These are phyloP conservation scores for Debaryomyces udenii DNA, from an alignment of 1,139 yeast genomes.

Conservation along the genomic window DNA sequence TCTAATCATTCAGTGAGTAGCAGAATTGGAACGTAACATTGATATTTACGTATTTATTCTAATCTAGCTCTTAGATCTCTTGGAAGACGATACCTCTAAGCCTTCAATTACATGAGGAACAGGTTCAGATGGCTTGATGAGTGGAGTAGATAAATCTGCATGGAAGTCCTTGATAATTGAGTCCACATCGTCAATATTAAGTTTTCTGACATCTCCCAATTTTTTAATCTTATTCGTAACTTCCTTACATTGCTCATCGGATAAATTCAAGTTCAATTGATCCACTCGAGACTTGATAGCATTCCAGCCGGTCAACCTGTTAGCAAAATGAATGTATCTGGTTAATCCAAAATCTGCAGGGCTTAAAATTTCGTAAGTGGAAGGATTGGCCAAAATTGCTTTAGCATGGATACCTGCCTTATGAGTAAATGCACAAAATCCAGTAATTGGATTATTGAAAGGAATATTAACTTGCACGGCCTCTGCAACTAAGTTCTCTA, in stretches of 20 bases:
- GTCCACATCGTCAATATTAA: slow-evolving; percentile 52
- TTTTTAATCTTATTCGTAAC: slow-evolving; percentile 56
- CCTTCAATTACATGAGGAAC: slow-evolving; percentile 24
- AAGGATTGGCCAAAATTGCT: slow-evolving; percentile 62
- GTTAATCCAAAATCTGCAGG: slow-evolving; percentile 62
- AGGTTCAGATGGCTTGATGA: slow-evolving; percentile 20
- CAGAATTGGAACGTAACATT: too few relatives aligned
- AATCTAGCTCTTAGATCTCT: slow-evolving; percentile 16
- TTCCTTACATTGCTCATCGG: slow-evolving; percentile 60
- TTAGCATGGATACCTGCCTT: slow-evolving; percentile 66
- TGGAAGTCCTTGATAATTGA: slow-evolving; percentile 52
- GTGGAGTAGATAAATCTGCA: slow-evolving; percentile 35
- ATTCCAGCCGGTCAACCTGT: slow-evolving; percentile 60
- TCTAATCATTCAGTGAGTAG: too few relatives aligned
- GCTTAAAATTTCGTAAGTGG: slow-evolving; percentile 59
- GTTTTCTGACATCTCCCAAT: slow-evolving; percentile 58
- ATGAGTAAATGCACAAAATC: slow-evolving; percentile 65
- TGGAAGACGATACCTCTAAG: slow-evolving; percentile 19
- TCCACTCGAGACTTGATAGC: slow-evolving; percentile 53
- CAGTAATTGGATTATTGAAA: slow-evolving; percentile 63
- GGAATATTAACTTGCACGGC: slow-evolving; percentile 61
- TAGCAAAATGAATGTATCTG: slow-evolving; percentile 61
- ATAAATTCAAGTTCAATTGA: slow-evolving; percentile 49
- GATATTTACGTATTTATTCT: not conserved
- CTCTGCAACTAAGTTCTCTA: slow-evolving; percentile 60